Evolutionary conservation across 140 eudicot genomes (phyloP), one percentile per base, ranked within the genome.

Genomic region (Ambrosia hybrid): DNA sequence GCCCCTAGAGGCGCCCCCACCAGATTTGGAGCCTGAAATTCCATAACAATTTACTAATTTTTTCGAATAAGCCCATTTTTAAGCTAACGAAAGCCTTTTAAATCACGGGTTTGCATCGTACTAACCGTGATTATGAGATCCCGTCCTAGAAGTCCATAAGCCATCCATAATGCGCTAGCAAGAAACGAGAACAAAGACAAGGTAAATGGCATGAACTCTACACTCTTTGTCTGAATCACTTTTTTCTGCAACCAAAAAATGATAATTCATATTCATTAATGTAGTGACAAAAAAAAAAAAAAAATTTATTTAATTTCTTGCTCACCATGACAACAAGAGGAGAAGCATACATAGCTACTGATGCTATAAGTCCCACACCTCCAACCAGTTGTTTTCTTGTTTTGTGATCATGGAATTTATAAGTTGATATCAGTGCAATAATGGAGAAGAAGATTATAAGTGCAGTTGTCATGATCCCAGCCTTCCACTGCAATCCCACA

Each of bases 151-250:
- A 92, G 85, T 60, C 98, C 98, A 71, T 92, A 92, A 12, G 85
- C 90, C 95, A 89, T 56, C 98, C 98, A 87, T 61, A 89, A 82
- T 11, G 78, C 58, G 73, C 95, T 89, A 2, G 95, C 87, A 8
- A 92, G 84, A 62, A 92, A 89, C 0, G 98, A 89, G 84, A 85
- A 89, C 36, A 92, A 78, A 9, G 98, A 92, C 75, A 92, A 72
- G 83, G 84, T 75, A 78, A 89, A 92, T 51, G 98, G 98, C 98
- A 92, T 92, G 76, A 49, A 89, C 71, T 92, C 90, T 65, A 89
- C 96, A 73, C 96, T 92, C 76, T 89, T 92, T 2, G 98, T 89
- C 65, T 87, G 52, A 16, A 92, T 79, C 57, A 92, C 98, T 75
- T 85, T 84, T 73, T 83, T 92, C 98, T 92, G 92, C 72, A 79